phyloP scores from a whole-genome alignment of 345 rosid genomes.

The Adansonia digitata region DNA sequence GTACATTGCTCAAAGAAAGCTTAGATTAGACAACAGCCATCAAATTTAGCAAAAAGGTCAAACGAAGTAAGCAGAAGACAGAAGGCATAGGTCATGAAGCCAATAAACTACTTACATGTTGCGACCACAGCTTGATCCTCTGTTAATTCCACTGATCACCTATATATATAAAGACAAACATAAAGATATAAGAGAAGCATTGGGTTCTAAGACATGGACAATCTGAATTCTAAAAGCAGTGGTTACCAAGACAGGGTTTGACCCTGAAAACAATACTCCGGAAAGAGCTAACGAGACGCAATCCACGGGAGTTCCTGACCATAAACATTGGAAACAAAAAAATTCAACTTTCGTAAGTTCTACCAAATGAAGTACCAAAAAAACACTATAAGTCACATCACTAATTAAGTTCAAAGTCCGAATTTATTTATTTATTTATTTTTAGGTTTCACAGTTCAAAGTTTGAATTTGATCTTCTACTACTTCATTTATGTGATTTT shows the following conservation, averaged over 20 bases:
- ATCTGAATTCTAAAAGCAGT: slow-evolving; percentile 13
- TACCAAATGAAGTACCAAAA: not conserved
- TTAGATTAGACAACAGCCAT: not conserved
- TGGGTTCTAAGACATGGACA: not conserved
- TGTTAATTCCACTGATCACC: slow-evolving; percentile 92
- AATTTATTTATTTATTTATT: too few relatives aligned
- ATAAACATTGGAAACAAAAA: not conserved
- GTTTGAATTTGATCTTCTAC: too few relatives aligned
- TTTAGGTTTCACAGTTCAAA: too few relatives aligned
- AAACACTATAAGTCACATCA: not conserved
- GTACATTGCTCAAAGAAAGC: not conserved
- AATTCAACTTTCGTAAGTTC: not conserved
- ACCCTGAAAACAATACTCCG: slow-evolving; percentile 85
- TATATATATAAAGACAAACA: slow-evolving; percentile 26
- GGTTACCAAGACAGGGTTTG: slow-evolving; percentile 90
- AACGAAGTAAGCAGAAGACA: not conserved
- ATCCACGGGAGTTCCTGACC: slow-evolving; percentile 91
- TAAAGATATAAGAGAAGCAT: slow-evolving; percentile 10
- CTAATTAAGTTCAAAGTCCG: too few relatives aligned
- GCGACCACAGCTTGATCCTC: slow-evolving; percentile 85
- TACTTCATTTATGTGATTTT: too few relatives aligned
- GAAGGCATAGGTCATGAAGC: not conserved
- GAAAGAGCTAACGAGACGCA: slow-evolving; percentile 94
- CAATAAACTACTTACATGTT: slow-evolving; percentile 45
- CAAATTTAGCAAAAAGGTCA: not conserved